Evolutionary conservation across 768 basidiomycete species (phyloP), one percentile per base, ranked within the genome.

Genomic region (Punctularia strigosozonata): DNA sequence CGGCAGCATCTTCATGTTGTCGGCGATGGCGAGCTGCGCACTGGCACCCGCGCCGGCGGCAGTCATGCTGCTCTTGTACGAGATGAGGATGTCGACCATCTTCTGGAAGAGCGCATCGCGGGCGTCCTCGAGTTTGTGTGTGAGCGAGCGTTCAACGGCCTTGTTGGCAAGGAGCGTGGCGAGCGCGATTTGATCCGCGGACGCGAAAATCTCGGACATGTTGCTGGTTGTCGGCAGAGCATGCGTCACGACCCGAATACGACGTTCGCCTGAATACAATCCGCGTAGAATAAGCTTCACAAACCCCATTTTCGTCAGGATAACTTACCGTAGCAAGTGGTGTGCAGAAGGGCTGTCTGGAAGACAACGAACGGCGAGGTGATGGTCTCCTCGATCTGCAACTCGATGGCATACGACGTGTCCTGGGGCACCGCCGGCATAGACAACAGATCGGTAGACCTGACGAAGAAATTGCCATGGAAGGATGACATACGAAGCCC

Each of bases 401-500:
- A 68, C 57, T 98, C 94, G 51, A 98, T 92, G 8, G 83, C 82
- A 56, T 98, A 98, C 14, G 86, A 90, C 57, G 95, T 87, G 51
- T 98, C 91, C 50, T 85, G 78, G 13, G 94, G 90, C n/a, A 98
- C 92, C 6, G 90, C 82, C 2, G 94, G 91, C 73, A 97, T 85
- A 3, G 94, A 89, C 25, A 97, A 73, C 4, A 97, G 73, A 60
- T 98, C 94, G 17, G 94, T 98, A 18, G 91, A 95, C 38, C 94
- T 81, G 41, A 95, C 89, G 55, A 98, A 98, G 68, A 97, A 95
- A 65, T 97, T 98, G 44, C 94, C 94, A 50, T 97, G 90, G 84
- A 94, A 98, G 1, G 88, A 86, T 5, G 91, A 80, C 90, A 97
- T 89, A 36, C 91, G 82, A 32, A 98, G 64, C 44, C 92, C 84